Evolutionary conservation across 1,139 yeast species (phyloP).

Genomic region (Suhomyces taliae): DNA sequence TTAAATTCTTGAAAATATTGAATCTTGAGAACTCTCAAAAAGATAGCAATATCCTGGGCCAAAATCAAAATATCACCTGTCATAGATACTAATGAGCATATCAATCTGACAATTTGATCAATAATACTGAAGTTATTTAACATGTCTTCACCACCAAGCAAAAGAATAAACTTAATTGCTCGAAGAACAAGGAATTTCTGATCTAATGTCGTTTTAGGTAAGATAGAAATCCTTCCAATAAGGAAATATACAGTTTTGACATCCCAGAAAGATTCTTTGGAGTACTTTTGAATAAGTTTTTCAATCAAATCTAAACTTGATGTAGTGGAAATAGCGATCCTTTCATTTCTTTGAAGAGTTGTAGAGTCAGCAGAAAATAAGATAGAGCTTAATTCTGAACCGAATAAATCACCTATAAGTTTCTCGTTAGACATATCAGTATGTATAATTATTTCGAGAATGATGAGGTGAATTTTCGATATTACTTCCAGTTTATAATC

Average conservation of each 20-base stretch:
- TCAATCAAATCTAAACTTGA: slow-evolving; percentile 28
- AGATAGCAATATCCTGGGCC: slow-evolving; percentile 23
- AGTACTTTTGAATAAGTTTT: slow-evolving; percentile 21
- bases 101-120: slow-evolving; percentile 20
- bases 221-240: slow-evolving; percentile 30
- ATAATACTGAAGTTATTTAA: slow-evolving; percentile 17
- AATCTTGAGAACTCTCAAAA: slow-evolving; percentile 15
- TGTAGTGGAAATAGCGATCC: slow-evolving; percentile 21
- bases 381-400: neutral
- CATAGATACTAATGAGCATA: slow-evolving; percentile 22
- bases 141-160: slow-evolving; percentile 23
- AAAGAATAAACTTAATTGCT: slow-evolving; percentile 38
- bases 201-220: slow-evolving; percentile 22
- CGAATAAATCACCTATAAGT: slow-evolving; percentile 15
- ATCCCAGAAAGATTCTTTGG: slow-evolving; percentile 36
- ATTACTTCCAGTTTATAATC: slow-evolving; percentile 19
- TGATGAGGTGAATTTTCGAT: slow-evolving; percentile 30
- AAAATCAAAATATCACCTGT: slow-evolving; percentile 15
- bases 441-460: slow-evolving; percentile 32
- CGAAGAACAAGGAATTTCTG: slow-evolving; percentile 31
- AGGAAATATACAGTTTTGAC: slow-evolving; percentile 37
- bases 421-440: slow-evolving; percentile 41
- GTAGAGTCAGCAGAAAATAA: neutral
- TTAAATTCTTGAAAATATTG: slow-evolving; percentile 10
- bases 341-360: neutral